These are phyloP conservation scores for Globisporangium iwayamae DNA, from an alignment of 352 stramenopile species.

Conservation along the genomic window DNA sequence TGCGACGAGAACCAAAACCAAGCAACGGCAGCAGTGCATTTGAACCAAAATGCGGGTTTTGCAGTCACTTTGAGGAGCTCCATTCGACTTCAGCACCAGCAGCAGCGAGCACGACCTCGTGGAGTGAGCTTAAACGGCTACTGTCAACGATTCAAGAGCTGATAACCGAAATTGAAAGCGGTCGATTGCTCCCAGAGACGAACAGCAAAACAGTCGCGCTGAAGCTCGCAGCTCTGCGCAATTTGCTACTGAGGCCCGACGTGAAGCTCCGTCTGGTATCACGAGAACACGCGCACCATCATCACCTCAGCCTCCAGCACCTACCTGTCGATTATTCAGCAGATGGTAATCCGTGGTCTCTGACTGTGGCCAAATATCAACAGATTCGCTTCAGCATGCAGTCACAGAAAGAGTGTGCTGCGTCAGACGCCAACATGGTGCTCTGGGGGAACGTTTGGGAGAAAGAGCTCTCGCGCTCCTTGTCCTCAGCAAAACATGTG, in stretches of 20 bases:
- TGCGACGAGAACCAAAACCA: neutral
- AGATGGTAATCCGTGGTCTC: neutral
- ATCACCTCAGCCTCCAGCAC: neutral
- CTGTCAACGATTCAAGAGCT: neutral
- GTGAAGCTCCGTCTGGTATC: conserved; percentile 2
- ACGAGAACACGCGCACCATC: neutral
- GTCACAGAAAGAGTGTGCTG: neutral
- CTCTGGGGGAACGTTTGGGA: conserved; percentile 38
- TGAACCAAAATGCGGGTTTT: conserved; percentile 13
- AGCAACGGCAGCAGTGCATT: neutral
- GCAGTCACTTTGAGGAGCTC: neutral
- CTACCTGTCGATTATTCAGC: neutral
- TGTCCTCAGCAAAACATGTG: conserved; percentile 9
- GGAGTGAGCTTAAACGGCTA: conserved; percentile 9
- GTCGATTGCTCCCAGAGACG: neutral
- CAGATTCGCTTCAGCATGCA: conserved; percentile 6
- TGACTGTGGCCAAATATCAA: conserved; percentile 1
- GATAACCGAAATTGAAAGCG: neutral
- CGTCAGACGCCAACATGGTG: neutral
- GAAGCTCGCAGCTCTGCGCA: conserved; percentile 11
- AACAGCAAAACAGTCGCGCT: neutral
- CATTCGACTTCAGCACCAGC: neutral
- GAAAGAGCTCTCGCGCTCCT: conserved; percentile 22
- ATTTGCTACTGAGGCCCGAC: conserved; percentile 12
- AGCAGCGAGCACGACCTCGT: neutral